Evolutionary conservation across 2,329 filamentous ascomycete genomes (phyloP).

Genomic region (Ilyonectria robusta): DNA sequence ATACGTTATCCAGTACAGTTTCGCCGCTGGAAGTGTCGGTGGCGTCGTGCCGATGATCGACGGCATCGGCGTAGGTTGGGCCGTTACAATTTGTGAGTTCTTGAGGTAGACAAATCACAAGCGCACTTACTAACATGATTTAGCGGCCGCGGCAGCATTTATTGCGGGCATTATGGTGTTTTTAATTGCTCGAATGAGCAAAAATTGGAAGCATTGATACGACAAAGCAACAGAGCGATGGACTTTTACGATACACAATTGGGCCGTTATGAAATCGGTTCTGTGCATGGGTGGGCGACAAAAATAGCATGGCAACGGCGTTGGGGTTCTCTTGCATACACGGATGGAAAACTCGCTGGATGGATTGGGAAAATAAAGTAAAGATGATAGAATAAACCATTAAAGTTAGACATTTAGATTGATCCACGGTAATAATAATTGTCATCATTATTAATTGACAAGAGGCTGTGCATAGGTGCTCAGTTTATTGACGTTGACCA

Average conservation of each 20-base stretch:
- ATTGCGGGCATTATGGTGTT: conserved; percentile 34
- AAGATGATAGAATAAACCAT: too few relatives aligned
- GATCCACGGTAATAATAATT: too few relatives aligned
- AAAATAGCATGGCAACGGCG: too few relatives aligned
- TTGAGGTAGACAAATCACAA: rapidly evolving
- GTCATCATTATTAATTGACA: too few relatives aligned
- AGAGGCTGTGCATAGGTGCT: too few relatives aligned
- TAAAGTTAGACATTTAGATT: too few relatives aligned
- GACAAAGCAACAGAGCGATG: neutral
- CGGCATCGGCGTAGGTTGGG: conserved; percentile 42
- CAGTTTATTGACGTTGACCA: too few relatives aligned
- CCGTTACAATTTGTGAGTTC: conserved; percentile 44
- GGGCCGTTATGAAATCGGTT: neutral
- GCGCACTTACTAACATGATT: neutral
- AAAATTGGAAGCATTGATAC: conserved; percentile 37
- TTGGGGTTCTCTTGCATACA: too few relatives aligned
- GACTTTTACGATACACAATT: neutral
- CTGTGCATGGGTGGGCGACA: neutral
- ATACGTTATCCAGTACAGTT: conserved; percentile 47
- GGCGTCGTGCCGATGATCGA: conserved; percentile 45
- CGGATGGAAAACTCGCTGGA: too few relatives aligned
- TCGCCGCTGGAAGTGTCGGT: conserved; percentile 45
- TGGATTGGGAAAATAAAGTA: too few relatives aligned
- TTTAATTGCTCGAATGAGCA: conserved; percentile 39
- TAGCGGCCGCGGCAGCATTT: conserved; percentile 32